Percentiles rank a stretch among this genome's conserved stretches.
Conservation (phyloP, 148 eudicot genomes). For the Selenicereus undatus region DNA sequence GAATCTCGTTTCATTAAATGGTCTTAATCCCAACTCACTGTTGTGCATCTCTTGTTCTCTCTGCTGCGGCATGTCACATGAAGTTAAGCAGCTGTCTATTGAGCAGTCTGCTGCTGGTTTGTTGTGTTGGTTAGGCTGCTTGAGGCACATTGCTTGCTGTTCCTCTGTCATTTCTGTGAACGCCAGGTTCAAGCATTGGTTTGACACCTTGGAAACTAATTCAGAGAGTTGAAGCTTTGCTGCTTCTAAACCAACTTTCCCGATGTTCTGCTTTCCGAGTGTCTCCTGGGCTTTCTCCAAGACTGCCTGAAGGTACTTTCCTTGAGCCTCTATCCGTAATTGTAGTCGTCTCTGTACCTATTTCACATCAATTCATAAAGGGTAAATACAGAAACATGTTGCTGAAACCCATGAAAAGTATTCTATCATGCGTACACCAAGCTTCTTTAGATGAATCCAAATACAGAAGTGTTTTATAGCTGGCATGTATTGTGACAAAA, state of each 20-base stretch:
- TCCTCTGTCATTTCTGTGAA: slow-evolving; percentile 60
- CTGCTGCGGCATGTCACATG: slow-evolving; percentile 47
- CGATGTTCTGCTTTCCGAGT: slow-evolving; percentile 70
- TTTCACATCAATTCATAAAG: slow-evolving; percentile 12
- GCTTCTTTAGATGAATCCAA: not conserved
- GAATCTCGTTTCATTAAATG: slow-evolving; percentile 28
- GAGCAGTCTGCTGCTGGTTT: slow-evolving; percentile 56
- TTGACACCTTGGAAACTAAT: slow-evolving; percentile 66
- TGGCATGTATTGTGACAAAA: slow-evolving; percentile 29
- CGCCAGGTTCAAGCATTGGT: slow-evolving; percentile 60
- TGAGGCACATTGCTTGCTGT: slow-evolving; percentile 34
- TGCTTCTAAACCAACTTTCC: slow-evolving; percentile 67
- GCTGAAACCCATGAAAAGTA: not conserved
- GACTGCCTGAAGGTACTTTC: slow-evolving; percentile 79
- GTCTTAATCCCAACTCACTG: slow-evolving; percentile 41
- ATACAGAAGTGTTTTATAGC: not conserved
- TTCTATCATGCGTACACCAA: slow-evolving; percentile 8
- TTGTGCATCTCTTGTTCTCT: slow-evolving; percentile 60
- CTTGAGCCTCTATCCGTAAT: slow-evolving; percentile 87
- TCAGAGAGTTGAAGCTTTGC: slow-evolving; percentile 79
- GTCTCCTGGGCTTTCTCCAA: slow-evolving; percentile 89
- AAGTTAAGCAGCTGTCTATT: slow-evolving; percentile 74
- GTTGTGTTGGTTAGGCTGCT: slow-evolving; percentile 43
- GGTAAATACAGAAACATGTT: slow-evolving; percentile 7
- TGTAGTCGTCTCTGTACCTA: slow-evolving; percentile 91